Percentiles rank a stretch among this genome's conserved stretches.
These are phyloP conservation scores for Metarhizium sp. DNA, from an alignment of 2,329 filamentous ascomycete genomes.

Conservation along the genomic window DNA sequence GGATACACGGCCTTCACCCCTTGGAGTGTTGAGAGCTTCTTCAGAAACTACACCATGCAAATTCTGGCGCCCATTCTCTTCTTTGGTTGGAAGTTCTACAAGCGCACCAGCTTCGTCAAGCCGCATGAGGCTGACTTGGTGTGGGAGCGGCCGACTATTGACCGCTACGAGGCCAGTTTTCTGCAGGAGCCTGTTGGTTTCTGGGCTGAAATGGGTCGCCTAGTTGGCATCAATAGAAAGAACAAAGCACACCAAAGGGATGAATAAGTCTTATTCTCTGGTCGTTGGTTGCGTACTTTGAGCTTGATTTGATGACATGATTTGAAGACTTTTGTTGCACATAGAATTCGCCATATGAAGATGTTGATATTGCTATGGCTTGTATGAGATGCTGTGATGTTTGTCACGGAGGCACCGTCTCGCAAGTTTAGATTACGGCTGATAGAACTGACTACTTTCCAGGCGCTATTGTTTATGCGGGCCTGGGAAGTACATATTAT, in stretches of 20 bases:
- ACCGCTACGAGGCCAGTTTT: constrained; percentile 46
- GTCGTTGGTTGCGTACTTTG: neutral
- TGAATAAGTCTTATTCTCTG: constrained; percentile 1
- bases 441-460: neutral
- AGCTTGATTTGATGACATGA: neutral
- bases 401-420: neutral
- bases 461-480: neutral
- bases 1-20: constrained; percentile 43
- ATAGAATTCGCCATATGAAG: neutral
- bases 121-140: constrained; percentile 48
- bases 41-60: constrained; percentile 49
- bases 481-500: constrained; percentile 1
- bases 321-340: neutral
- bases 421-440: constrained; percentile 2
- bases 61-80: constrained; percentile 44
- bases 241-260: constrained; percentile 10
- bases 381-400: neutral
- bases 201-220: constrained; percentile 42
- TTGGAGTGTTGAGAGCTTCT: constrained; percentile 39
- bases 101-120: constrained; percentile 44
- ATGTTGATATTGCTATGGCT: neutral
- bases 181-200: constrained; percentile 39
- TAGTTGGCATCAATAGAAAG: constrained; percentile 29
- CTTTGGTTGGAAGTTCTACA: constrained; percentile 53
- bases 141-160: constrained; percentile 50